Percentiles rank a stretch among this genome's conserved stretches.
Conservation (phyloP, 2,329 filamentous ascomycete genomes). For the Teratosphaeria gauchensis region DNA sequence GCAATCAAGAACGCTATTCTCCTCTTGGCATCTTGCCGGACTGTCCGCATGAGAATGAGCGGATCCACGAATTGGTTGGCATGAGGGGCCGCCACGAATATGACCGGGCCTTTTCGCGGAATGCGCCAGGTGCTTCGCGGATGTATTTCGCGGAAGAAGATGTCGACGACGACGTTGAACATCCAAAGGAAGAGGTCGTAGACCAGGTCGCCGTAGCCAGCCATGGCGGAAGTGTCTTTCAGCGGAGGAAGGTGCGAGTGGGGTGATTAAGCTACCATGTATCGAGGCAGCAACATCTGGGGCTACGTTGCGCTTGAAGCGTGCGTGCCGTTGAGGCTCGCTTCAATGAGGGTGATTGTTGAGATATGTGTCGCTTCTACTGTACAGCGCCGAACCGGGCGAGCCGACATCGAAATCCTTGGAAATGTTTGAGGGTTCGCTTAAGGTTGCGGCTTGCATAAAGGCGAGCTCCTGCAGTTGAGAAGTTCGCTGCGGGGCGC, state of each 20-base stretch:
- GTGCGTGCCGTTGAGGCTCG: no score
- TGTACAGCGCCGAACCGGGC: no score
- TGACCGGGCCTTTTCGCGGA: slow-evolving; percentile 74
- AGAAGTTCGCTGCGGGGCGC: no score
- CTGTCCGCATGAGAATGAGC: slow-evolving; percentile 81
- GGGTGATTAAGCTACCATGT: background rate
- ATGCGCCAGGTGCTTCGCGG: slow-evolving; percentile 93
- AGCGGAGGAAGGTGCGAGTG: background rate
- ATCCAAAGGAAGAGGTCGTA: slow-evolving; percentile 71
- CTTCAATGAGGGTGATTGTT: no score
- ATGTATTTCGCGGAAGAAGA: slow-evolving; percentile 97
- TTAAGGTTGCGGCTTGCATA: no score
- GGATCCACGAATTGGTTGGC: slow-evolving; percentile 98
- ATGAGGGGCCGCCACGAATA: slow-evolving; percentile 94
- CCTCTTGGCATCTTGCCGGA: slow-evolving; percentile 76
- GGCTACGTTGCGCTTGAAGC: background rate
- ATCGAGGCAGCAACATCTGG: background rate
- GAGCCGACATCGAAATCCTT: no score
- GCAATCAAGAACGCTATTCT: slow-evolving; percentile 89
- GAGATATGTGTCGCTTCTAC: no score
- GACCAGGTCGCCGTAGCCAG: slow-evolving; percentile 11
- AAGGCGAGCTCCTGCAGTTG: no score
- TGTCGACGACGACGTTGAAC: slow-evolving; percentile 76
- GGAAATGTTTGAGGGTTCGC: no score
- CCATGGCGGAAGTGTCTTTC: background rate